Base-by-base conservation (phyloP, 2,329 filamentous ascomycete genomes). In the Colletotrichum liaoningense region DNA sequence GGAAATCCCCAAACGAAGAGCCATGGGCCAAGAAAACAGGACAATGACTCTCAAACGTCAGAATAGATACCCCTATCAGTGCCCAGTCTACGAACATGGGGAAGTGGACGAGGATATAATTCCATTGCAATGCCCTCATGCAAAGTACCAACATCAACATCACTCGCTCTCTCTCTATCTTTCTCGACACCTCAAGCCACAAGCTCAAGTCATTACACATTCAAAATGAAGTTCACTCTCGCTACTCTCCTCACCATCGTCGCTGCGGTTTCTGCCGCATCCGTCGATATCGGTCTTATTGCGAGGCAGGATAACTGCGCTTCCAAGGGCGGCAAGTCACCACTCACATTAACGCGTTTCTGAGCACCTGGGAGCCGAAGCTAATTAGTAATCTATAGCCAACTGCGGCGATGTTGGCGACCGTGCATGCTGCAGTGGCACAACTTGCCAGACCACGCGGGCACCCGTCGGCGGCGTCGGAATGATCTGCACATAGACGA, bases 221-320 rank as follows among this genome's bases (percentile, higher is more conserved):
- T 16, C 2, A 52, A 67, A 8, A 59, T 67, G 64, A 67, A 67
- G 55, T n/a, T 67, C n/a, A 35, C 55, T 67, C 19, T 67, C 38
- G 33, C 64, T 12, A 5, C 49, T 67, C 3, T 67, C 22, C 26
- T 67, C n/a, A 67, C 64, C n/a, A 14, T 67, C 1, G 22, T 52
- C 42, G 35, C 55, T 3, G 64, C 38, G 1, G 64, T 38, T 4
- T 67, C 64, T 67, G 64, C 64, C 22, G 63, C 63, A 42, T 56
- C 63, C 38, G 52, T 65, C 5, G 63, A 65, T 30, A 24, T 56
- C 3, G 24, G 63, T 52, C 63, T 65, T 55, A 24, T 59, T n/a
- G 16, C 46, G 11, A 58, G 54, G 26, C 24, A 52, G 55, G 35
- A 35, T 30, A 42, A 52, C 26, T 67, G 64, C 64, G 33, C 64